phyloP scores from a whole-genome alignment of 169 alveolate genomes.

The Plasmodium vivax region DNA sequence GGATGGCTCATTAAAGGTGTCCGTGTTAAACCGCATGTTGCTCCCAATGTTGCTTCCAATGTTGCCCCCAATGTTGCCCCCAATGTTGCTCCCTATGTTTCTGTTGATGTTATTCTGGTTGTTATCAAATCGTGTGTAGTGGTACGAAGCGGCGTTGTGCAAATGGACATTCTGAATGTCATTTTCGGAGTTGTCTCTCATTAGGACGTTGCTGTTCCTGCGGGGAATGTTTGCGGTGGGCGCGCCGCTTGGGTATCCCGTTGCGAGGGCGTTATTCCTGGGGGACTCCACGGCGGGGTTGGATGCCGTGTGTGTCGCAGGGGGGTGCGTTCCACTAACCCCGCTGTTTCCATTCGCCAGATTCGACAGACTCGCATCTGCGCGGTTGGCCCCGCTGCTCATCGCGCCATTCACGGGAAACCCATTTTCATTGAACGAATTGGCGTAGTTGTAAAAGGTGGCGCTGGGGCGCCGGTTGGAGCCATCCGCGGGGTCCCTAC shows the following conservation, averaged over 20 bases:
- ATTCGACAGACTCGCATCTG: neutral
- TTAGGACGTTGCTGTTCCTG: neutral
- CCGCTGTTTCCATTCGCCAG: neutral
- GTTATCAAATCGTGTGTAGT: neutral
- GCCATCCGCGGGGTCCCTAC: constrained; percentile 12
- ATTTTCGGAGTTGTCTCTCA: neutral
- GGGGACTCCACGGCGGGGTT: neutral
- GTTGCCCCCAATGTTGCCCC: no score
- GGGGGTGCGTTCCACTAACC: neutral
- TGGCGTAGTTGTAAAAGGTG: neutral
- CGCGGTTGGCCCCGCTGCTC: neutral
- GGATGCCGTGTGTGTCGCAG: neutral
- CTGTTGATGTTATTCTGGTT: neutral
- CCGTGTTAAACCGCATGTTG: neutral
- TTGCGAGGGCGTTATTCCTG: neutral
- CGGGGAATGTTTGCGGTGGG: neutral
- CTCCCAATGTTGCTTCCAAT: no score
- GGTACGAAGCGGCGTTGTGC: neutral
- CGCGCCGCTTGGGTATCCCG: neutral
- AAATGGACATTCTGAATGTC: neutral
- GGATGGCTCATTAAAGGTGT: constrained; percentile 50
- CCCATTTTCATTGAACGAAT: neutral
- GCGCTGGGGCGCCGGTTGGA: neutral
- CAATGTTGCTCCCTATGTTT: no score
- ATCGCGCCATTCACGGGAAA: neutral